A percentile compares a stretch with the other conserved stretches of the same genome.
phyloP scores from a whole-genome alignment of 116 monocot species.

The Phalaenopsis hybrid region DNA sequence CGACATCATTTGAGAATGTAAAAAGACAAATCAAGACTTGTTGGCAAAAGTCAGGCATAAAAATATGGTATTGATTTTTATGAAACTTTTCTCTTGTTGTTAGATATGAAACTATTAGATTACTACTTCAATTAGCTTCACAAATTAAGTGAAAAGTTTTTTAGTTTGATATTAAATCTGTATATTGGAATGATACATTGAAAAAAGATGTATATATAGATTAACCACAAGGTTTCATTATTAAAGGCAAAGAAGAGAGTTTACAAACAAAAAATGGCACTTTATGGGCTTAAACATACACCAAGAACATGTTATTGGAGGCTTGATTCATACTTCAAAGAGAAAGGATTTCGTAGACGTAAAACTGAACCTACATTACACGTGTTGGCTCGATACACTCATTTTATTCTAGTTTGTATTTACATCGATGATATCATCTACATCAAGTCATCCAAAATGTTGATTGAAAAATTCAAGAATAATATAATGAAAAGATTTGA shows the following conservation, averaged over 20 bases:
- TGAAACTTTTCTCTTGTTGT: neutral
- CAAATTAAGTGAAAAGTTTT: neutral
- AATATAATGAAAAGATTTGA: too few species aligned
- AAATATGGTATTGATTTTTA: neutral
- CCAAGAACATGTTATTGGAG: neutral
- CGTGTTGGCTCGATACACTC: neutral
- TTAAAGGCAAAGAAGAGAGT: neutral
- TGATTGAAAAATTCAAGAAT: too few species aligned
- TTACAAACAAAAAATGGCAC: neutral
- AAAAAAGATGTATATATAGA: neutral
- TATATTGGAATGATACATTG: neutral
- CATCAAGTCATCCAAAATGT: too few species aligned
- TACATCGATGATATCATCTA: neutral
- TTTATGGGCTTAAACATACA: neutral
- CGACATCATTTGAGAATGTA: too few species aligned
- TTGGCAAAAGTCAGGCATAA: neutral
- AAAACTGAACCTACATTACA: neutral
- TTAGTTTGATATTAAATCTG: neutral
- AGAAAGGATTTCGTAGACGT: too few species aligned
- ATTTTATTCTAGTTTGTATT: neutral
- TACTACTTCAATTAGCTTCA: neutral
- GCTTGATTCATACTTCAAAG: neutral
- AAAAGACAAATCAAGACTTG: neutral
- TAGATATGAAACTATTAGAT: neutral
- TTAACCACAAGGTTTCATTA: neutral